phyloP scores from a whole-genome alignment of 2,329 filamentous ascomycete genomes.

The Boeremia lycopersici region DNA sequence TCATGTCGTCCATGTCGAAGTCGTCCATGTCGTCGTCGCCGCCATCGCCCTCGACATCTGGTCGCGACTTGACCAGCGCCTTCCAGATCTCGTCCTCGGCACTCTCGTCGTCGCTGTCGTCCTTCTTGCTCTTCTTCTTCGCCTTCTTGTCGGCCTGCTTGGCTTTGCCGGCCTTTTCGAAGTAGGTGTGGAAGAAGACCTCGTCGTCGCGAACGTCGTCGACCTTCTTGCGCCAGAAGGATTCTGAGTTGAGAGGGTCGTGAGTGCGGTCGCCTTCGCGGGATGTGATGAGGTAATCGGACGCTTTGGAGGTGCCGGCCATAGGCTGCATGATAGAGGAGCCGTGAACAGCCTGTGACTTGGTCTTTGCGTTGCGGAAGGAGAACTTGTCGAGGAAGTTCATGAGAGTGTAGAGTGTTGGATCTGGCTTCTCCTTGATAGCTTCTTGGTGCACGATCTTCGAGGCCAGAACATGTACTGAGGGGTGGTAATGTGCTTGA shows the following conservation, averaged over 20 bases:
- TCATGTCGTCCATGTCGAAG: slow-evolving; percentile 55
- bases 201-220: slow-evolving; percentile 89
- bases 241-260: slow-evolving; percentile 79
- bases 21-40: slow-evolving; percentile 63
- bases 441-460: slow-evolving; percentile 71
- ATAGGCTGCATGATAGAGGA: slow-evolving; percentile 97
- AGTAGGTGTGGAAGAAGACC: slow-evolving; percentile 98
- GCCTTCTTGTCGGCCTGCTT: slow-evolving; percentile 63
- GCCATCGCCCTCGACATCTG: slow-evolving; percentile 74
- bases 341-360: slow-evolving; percentile 66
- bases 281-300: slow-evolving; percentile 66
- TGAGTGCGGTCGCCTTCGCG: slow-evolving; percentile 64
- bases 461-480: slow-evolving; percentile 81
- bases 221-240: slow-evolving; percentile 90
- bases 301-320: slow-evolving; percentile 64
- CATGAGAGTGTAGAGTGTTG: slow-evolving; percentile 87
- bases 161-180: slow-evolving; percentile 67
- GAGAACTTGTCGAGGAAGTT: slow-evolving; percentile 98
- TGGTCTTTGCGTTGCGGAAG: slow-evolving; percentile 89
- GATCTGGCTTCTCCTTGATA: slow-evolving; percentile 85
- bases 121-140: slow-evolving; percentile 55
- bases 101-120: slow-evolving; percentile 57
- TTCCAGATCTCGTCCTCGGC: slow-evolving; percentile 88
- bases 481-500: slow-evolving; percentile 86
- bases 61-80: slow-evolving; percentile 79